Percentiles rank a stretch among this genome's conserved stretches.
These are phyloP conservation scores for Gastroboletus turbinatus DNA, from an alignment of 1,284 basidiomycete genomes.

Conservation along the genomic window DNA sequence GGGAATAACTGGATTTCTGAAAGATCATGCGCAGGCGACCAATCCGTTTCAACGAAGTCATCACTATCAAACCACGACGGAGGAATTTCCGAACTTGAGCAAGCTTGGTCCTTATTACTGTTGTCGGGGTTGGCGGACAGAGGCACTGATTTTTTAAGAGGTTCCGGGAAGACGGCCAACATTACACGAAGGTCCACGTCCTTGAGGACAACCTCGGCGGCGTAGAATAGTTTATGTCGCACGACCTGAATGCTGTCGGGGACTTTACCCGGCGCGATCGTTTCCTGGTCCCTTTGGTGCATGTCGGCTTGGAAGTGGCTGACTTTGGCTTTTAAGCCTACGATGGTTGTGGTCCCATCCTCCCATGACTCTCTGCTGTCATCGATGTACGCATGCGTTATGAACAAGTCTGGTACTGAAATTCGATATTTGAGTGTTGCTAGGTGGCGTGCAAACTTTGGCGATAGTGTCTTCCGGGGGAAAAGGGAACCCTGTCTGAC, in stretches of 20 bases:
- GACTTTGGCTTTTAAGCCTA: conserved; percentile 85
- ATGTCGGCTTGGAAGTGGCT: conserved; percentile 86
- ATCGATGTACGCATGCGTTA: conserved; percentile 88
- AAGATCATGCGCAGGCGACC: conserved; percentile 48
- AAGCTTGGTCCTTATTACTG: conserved; percentile 26
- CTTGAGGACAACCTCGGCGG: conserved; percentile 84
- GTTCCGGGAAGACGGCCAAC: conserved; percentile 75
- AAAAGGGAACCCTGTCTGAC: conserved; percentile 87
- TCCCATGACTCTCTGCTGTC: conserved; percentile 77
- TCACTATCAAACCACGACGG: conserved; percentile 77
- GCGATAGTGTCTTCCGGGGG: conserved; percentile 72
- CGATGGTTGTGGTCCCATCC: conserved; percentile 74
- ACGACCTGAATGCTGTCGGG: conserved; percentile 54
- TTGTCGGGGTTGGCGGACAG: conserved; percentile 36
- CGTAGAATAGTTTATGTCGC: conserved; percentile 87
- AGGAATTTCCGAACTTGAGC: conserved; percentile 32
- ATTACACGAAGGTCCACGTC: conserved; percentile 80
- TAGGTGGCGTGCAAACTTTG: conserved; percentile 87
- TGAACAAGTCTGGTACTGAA: conserved; percentile 74
- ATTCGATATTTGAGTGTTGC: conserved; percentile 94
- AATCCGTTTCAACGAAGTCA: conserved; percentile 85
- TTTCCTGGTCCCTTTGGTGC: conserved; percentile 91
- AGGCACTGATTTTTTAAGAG: conserved; percentile 58
- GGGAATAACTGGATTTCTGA: conserved; percentile 74
- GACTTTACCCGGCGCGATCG: conserved; percentile 48